Evolutionary conservation across 169 alveolate genomes (phyloP).

Genomic region (Amoebophrya sp.): DNA sequence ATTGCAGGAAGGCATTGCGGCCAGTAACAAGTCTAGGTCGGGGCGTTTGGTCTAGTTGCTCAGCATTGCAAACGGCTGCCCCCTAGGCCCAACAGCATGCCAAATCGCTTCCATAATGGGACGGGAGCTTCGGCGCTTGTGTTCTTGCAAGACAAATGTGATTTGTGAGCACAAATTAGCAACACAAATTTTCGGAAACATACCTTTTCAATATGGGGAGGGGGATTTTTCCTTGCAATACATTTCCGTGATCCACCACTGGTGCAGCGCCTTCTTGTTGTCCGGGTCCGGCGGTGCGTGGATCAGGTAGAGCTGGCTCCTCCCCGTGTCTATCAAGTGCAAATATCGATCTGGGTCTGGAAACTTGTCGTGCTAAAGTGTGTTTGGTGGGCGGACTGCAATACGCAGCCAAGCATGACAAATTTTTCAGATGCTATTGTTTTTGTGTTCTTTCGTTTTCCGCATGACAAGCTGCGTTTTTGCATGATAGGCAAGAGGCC

Average conservation of each 20-base stretch:
- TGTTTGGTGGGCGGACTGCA: background rate
- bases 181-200: too few species aligned
- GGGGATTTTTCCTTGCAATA: too few species aligned
- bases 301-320: background rate
- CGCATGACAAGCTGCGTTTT: background rate
- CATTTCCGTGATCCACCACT: background rate
- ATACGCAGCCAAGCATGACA: background rate
- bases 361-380: background rate
- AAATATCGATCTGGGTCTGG: background rate
- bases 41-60: too few species aligned
- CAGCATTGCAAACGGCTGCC: too few species aligned
- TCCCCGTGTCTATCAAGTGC: background rate
- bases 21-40: too few species aligned
- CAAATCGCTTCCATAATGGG: too few species aligned
- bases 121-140: too few species aligned
- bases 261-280: background rate
- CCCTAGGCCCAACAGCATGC: too few species aligned
- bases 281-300: background rate
- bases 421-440: background rate
- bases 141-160: too few species aligned
- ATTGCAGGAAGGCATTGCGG: too few species aligned
- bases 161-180: too few species aligned
- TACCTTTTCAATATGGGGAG: too few species aligned
- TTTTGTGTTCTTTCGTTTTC: background rate
- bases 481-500: background rate